phyloP scores from a whole-genome alignment of 148 eudicot genomes.

The Rhododendron ferrugineum region DNA sequence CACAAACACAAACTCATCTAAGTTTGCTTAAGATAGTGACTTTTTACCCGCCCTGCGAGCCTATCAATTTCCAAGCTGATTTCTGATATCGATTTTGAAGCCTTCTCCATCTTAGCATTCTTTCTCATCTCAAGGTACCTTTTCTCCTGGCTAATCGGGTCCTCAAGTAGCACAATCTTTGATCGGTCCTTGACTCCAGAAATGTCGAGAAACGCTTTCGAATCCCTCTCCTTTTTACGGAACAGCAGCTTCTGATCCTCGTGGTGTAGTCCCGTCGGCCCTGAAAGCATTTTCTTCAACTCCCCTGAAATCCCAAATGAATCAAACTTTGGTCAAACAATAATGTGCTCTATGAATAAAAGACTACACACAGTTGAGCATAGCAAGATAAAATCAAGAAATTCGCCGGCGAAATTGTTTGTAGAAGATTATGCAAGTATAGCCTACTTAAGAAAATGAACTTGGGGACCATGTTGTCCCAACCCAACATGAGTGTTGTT shows the following conservation, averaged over 20 bases:
- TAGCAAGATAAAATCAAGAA: neutral
- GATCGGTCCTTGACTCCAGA: conserved; percentile 83
- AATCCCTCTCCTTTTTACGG: conserved; percentile 71
- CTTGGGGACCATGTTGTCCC: too few relatives aligned
- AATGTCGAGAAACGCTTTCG: conserved; percentile 60
- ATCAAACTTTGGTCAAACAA: neutral
- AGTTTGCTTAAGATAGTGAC: neutral
- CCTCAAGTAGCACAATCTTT: conserved; percentile 68
- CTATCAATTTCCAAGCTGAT: conserved; percentile 83
- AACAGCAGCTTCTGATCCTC: conserved; percentile 74
- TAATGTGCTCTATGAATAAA: neutral
- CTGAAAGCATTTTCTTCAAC: conserved; percentile 76
- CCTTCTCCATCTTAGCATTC: conserved; percentile 71
- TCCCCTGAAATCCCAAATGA: conserved; percentile 47
- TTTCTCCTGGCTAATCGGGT: conserved; percentile 77
- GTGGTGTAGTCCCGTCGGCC: conserved; percentile 84
- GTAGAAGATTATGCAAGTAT: neutral
- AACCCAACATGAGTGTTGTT: too few relatives aligned
- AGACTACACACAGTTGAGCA: neutral
- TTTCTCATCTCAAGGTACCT: conserved; percentile 76
- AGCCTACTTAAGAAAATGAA: neutral
- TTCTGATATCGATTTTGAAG: conserved; percentile 63
- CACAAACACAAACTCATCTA: neutral
- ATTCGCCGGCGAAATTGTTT: too few relatives aligned
- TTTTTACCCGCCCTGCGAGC: conserved; percentile 70